These are phyloP conservation scores for Jaltomata sinuosa DNA, from an alignment of 257 asterid species.

Conservation along the genomic window DNA sequence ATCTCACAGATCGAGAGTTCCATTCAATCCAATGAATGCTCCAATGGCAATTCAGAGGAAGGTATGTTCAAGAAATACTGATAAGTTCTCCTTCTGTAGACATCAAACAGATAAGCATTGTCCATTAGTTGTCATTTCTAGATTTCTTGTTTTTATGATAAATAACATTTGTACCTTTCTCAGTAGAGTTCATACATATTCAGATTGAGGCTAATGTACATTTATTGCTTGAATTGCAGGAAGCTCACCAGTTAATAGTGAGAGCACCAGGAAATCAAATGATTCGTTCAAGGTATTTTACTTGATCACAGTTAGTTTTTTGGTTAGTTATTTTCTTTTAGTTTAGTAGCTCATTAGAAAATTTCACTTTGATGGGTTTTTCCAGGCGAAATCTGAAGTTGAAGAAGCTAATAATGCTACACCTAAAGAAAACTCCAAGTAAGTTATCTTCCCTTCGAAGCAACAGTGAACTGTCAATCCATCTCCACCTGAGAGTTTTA, in stretches of 20 bases:
- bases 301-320: background rate
- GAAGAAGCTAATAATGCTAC: conserved; percentile 36
- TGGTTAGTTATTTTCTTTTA: background rate
- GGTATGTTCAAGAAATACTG: background rate
- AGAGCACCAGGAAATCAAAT: conserved; percentile 30
- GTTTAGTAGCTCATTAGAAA: conserved; percentile 1
- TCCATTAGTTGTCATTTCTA: background rate
- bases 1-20: conserved; percentile 71
- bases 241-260: conserved; percentile 33
- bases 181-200: background rate
- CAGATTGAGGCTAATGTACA: background rate
- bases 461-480: background rate
- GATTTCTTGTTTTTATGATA: background rate
- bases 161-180: background rate
- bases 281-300: conserved; percentile 42
- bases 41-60: conserved; percentile 18
- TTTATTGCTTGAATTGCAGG: conserved; percentile 16
- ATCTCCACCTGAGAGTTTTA: background rate
- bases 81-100: background rate
- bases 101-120: background rate
- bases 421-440: conserved; percentile 67
- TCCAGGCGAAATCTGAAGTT: conserved; percentile 34
- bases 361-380: conserved; percentile 5
- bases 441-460: conserved; percentile 8
- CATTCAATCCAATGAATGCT: conserved; percentile 38